phyloP scores from a whole-genome alignment of 768 basidiomycete genomes.

The Tricholoma saponaceum region DNA sequence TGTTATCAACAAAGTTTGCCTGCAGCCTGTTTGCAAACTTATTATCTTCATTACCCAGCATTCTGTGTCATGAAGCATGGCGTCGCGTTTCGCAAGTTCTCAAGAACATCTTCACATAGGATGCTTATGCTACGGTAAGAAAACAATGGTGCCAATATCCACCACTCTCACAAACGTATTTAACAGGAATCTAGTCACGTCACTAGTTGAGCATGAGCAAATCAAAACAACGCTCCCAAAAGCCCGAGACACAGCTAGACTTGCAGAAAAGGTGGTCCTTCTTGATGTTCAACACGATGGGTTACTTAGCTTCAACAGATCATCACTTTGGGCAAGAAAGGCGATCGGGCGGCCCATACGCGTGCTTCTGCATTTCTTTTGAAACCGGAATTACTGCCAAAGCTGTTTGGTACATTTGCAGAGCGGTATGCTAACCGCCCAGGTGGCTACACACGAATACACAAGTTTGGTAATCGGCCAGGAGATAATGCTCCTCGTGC shows the following conservation, averaged over 20 bases:
- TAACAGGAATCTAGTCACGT: constrained; percentile 86
- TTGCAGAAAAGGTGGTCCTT: constrained; percentile 80
- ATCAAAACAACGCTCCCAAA: constrained; percentile 96
- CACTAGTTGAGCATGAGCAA: constrained; percentile 90
- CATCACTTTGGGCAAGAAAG: constrained; percentile 90
- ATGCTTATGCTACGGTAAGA: constrained; percentile 90
- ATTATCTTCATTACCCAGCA: background rate
- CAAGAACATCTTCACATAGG: constrained; percentile 87
- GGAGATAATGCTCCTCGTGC: constrained; percentile 95
- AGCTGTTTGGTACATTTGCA: constrained; percentile 78
- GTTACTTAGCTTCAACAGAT: constrained; percentile 44
- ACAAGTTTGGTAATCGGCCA: constrained; percentile 82
- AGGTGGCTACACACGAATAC: constrained; percentile 94
- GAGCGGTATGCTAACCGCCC: constrained; percentile 75
- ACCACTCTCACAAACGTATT: constrained; percentile 5
- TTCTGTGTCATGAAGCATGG: constrained; percentile 80
- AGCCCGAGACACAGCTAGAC: constrained; percentile 84
- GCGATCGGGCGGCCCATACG: constrained; percentile 61
- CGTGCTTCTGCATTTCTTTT: constrained; percentile 80
- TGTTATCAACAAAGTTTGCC: constrained; percentile 4
- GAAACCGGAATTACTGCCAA: constrained; percentile 66
- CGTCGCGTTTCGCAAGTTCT: constrained; percentile 86
- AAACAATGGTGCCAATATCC: background rate
- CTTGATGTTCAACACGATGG: background rate
- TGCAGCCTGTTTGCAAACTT: too few species aligned